Evolutionary conservation across 2,329 filamentous ascomycete species (phyloP), one percentile per base, ranked within the genome.

Genomic region (Pseudocercospora ulei): DNA sequence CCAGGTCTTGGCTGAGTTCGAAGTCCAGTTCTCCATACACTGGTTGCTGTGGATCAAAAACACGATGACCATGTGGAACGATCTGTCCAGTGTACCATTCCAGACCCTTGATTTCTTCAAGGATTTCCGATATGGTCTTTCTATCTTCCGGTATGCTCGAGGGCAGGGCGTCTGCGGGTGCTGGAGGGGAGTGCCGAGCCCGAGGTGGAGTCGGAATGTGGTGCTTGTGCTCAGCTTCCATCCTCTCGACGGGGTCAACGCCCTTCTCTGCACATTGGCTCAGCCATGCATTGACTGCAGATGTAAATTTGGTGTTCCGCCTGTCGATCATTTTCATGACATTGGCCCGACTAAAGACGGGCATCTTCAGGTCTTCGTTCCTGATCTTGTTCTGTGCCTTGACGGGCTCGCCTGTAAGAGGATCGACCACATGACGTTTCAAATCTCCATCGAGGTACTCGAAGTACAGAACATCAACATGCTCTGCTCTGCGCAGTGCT

Each of bases 41-140:
- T 0, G 88, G 70, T 48, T 80, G 75, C 54, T 94, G 87, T 1
- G 82, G 75, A 49, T 93, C 85, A 54, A 95, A 92, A 0, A 93
- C 82, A 20, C 87, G 75, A 64, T 95, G 86, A 0, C 90, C 90
- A 50, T 93, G 82, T 0, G 87, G 85, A 1, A 96, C 87, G 47
- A 98, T 86, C 62, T 98, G 90, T 0, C 79, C 80, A 3, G 78
- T 82, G 55, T 98, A 98, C 83, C 87, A 93, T 14, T 87, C 71
- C 51, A 81, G 74, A 5, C 75, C 72, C 53, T 84, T 85, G 22
- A 98, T 75, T 56, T 95, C 84, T 18, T 76, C 69, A 2, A 98
- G 70, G 20, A 98, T 96, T 35, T 93, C 82, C 0, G 82, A 71
- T 18, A 98, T 83, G 1, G 73, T 69, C 55, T 84, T 81, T 28